Conservation (phyloP, 1,284 basidiomycete genomes). For the Irpex rosettiformis region DNA sequence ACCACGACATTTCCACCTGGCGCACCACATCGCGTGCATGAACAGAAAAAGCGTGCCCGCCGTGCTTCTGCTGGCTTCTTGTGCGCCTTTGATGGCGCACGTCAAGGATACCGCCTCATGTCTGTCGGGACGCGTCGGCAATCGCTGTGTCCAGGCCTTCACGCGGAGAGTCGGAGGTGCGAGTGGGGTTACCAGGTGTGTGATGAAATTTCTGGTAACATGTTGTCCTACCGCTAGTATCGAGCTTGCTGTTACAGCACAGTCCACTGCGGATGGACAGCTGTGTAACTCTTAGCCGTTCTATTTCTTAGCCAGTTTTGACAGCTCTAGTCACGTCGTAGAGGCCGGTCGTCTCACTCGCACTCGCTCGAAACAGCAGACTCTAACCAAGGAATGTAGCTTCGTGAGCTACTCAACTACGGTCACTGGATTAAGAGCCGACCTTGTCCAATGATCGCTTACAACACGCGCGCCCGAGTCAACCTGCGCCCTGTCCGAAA, state of each 20-base stretch:
- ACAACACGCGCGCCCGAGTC: background rate
- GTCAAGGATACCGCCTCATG: background rate
- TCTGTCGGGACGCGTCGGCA: background rate
- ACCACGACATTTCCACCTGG: background rate
- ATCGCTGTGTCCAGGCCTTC: background rate
- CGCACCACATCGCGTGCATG: background rate
- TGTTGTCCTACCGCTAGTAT: background rate
- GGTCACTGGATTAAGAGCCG: background rate
- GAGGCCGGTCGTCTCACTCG: background rate
- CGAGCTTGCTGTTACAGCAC: background rate
- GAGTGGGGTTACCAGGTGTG: background rate
- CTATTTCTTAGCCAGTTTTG: background rate
- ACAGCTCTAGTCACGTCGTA: background rate
- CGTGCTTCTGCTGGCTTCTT: background rate
- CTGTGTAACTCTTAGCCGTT: background rate
- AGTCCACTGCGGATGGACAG: background rate
- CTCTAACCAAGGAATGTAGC: background rate
- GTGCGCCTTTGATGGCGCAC: background rate
- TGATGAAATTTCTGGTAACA: background rate
- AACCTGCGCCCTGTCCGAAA: background rate
- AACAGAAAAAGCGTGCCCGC: background rate
- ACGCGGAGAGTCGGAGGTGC: background rate
- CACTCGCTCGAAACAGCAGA: background rate
- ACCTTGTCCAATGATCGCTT: conserved; percentile 1
- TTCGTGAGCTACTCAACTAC: background rate